Evolutionary conservation across 176 grass and related monocot species (phyloP), one percentile per base, ranked within the genome.

Genomic region (Thalia dealbata): DNA sequence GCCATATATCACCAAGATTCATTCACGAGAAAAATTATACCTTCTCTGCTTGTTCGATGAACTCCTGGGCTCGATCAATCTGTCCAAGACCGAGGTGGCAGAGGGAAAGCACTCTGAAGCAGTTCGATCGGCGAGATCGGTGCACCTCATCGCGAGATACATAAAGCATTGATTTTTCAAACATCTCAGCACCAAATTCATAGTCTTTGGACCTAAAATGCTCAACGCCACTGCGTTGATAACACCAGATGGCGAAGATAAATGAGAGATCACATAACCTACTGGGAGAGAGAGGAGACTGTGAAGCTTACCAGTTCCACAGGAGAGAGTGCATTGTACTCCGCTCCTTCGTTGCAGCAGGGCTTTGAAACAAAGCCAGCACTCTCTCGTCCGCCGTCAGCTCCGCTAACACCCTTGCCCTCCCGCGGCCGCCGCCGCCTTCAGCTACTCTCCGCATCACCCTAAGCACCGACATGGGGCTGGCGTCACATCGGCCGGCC

Each of bases 81-180:
- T 84, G 87, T 62, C 44, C 22, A 69, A 90, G 84, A 5, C 89
- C 81, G 19, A 97, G 75, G 78, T 97, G 81, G 78, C 90, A 97
- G 54, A 93, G 79, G 64, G 58, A 48, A 73, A 97, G 89, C 48
- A 93, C 87, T 82, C 89, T 81, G 77, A 97, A 88, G 83, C 90
- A 97, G 42, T 79, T 81, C 61, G 95, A 84, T 15, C 89, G 82
- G 38, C 87, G 81, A 62, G 76, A 80, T 82, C 85, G 86, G 77
- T 82, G 88, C 71, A 86, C 90, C 73, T 97, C 95, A 7, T 91
- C 83, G 5, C 79, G 84, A 50, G 85, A 81, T 30, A 97, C 48
- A 72, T 97, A 97, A 75, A 97, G 85, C 87, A 97, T 88, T 6
- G 95, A 92, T 51, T 85, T 97, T 84, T 97, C 95, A 61, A 92